Percentiles rank a stretch among this genome's conserved stretches.
Conservation (phyloP, 805 yeast genomes). For the Soucietia sequanensis region DNA sequence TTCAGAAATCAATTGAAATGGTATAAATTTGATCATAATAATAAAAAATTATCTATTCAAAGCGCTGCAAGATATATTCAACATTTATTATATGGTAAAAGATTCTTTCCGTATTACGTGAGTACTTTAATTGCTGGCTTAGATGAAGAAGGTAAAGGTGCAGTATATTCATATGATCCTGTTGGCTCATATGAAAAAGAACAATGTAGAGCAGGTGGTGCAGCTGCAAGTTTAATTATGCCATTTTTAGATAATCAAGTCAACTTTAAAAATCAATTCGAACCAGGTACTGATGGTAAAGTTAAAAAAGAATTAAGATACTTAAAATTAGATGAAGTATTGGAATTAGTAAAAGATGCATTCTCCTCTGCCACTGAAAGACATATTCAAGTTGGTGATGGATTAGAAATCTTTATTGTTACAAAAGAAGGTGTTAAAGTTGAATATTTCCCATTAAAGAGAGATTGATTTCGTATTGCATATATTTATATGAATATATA, state of each 20-base stretch:
- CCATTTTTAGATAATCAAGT: constrained; percentile 98
- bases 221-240: constrained; percentile 94
- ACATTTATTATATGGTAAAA: constrained; percentile 85
- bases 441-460: constrained; percentile 82
- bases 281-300: constrained; percentile 71
- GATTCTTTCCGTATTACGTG: constrained; percentile 96
- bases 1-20: constrained; percentile 73
- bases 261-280: constrained; percentile 88
- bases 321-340: constrained; percentile 78
- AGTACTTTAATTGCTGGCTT: constrained; percentile 93
- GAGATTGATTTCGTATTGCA: constrained; percentile 67
- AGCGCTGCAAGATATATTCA: constrained; percentile 90
- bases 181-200: constrained; percentile 98
- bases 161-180: constrained; percentile 95
- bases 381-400: constrained; percentile 98
- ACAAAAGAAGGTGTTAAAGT: constrained; percentile 90
- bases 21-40: constrained; percentile 85
- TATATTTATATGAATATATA: not conserved
- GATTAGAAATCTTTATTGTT: constrained; percentile 83
- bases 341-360: constrained; percentile 87
- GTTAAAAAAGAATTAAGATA: constrained; percentile 60
- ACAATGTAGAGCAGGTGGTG: constrained; percentile 97
- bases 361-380: constrained; percentile 96
- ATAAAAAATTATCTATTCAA: constrained; percentile 62
- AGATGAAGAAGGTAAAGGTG: constrained; percentile 89